Evolutionary conservation across 306 rosid species (phyloP).

Genomic region (Vicia sativa): DNA sequence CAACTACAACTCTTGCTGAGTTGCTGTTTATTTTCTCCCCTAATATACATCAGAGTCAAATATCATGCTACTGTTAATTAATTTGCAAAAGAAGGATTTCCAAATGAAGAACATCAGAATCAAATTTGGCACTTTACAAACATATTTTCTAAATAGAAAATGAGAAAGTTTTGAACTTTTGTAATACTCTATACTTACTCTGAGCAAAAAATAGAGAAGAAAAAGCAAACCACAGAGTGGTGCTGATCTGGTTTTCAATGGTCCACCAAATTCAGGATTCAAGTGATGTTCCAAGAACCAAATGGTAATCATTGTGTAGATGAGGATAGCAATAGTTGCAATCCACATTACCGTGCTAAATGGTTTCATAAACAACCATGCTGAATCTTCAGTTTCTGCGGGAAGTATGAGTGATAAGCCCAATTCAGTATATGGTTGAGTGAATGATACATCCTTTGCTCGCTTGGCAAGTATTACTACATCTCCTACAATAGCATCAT

Average conservation of each 20-base stretch:
- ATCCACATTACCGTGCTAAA: slow-evolving; percentile 62
- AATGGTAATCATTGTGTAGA: slow-evolving; percentile 57
- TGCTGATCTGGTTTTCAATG: slow-evolving; percentile 62
- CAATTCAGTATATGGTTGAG: slow-evolving; percentile 68
- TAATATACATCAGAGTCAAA: slow-evolving; percentile 30
- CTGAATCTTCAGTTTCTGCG: slow-evolving; percentile 38
- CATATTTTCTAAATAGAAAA: neutral
- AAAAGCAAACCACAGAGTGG: slow-evolving; percentile 67
- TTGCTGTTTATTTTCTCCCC: slow-evolving; percentile 54
- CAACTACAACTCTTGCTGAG: slow-evolving; percentile 51
- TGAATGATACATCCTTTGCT: slow-evolving; percentile 49
- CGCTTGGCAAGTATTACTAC: slow-evolving; percentile 55
- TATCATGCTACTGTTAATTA: neutral
- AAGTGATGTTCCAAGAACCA: slow-evolving; percentile 68
- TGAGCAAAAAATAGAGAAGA: slow-evolving; percentile 70
- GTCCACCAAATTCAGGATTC: slow-evolving; percentile 58
- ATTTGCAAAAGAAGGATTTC: slow-evolving; percentile 11
- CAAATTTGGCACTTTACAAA: too few relatives aligned
- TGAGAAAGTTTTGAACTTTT: neutral
- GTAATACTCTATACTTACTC: slow-evolving; percentile 47
- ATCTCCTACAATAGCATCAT: slow-evolving; percentile 65
- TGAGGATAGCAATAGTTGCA: slow-evolving; percentile 42
- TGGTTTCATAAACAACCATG: slow-evolving; percentile 65
- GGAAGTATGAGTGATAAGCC: slow-evolving; percentile 57
- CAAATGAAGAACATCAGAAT: slow-evolving; percentile 1